Base-by-base conservation (phyloP, 2,329 filamentous ascomycete genomes). In the Cladosporium sp. region DNA sequence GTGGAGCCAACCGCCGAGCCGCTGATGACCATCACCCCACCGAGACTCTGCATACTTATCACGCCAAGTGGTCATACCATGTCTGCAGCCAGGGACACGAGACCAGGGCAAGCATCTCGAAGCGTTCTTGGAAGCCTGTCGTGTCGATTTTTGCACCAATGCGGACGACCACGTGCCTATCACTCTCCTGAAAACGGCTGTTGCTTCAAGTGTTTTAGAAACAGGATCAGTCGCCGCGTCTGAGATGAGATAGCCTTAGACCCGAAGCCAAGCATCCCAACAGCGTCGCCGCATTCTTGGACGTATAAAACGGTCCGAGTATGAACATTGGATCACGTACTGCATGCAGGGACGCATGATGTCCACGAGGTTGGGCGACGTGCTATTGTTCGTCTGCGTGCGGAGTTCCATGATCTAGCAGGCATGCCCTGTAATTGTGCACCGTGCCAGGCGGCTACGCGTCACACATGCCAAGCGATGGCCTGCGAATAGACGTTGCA, bases 1-100 rank as follows among this genome's bases (percentile, higher is more conserved):
- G 52, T 55, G 52, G 52, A 55, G 47, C 52, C 47, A 32, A 55
- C 39, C 52, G 52, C 40, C 52, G 52, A 55, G 52, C 19, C 50
- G 40, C 9, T 45, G 40, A 34, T 47, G 51, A 35, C 51, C 19
- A 55, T 25, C 4, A 28, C 51, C 39, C 51, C 51, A 55, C 51
- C 24, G 25, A 35, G 42, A 17, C 37, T 44, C 50, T 54, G 52
- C 52, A 55, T 24, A 34, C 13, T 37, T 47, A 55, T 55, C 52
- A 47, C 52, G 52, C 52, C 52, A 55, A 47, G 52, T 55, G 32
- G 20, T 28, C 47, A 36, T 37, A 55, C 52, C 52, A 47, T 47
- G 52, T 25, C 28, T 17, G 15, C 15, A 15, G 22, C 52, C 32
- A 19, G 52, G 52, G 40, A 17, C n/a, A 25, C 35, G 32, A 55